Percentiles rank a stretch among this genome's conserved stretches.
phyloP scores from a whole-genome alignment of 495 filamentous ascomycete genomes.

The Talaromyces adpressus region DNA sequence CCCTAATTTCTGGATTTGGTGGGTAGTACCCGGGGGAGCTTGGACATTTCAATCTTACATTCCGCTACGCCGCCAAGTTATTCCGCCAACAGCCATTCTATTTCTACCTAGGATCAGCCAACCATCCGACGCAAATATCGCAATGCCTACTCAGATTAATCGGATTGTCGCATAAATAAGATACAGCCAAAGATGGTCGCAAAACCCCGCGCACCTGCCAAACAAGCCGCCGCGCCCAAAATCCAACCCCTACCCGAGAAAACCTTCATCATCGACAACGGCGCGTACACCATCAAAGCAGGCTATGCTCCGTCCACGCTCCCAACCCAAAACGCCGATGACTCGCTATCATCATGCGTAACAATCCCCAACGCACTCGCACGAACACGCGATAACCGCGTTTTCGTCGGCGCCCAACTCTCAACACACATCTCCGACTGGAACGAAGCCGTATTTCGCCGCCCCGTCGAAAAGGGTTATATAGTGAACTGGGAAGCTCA shows the following conservation, averaged over 20 bases:
- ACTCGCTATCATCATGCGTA: conserved; percentile 42
- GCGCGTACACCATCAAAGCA: conserved; percentile 88
- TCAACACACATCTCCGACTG: conserved; percentile 71
- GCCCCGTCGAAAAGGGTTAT: conserved; percentile 93
- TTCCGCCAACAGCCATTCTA: not conserved
- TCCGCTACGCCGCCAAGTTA: not conserved
- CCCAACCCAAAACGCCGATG: conserved; percentile 32
- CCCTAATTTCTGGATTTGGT: conserved; percentile 22
- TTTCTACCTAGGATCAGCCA: no score
- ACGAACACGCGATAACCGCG: conserved; percentile 68
- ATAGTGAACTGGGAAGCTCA: conserved; percentile 95
- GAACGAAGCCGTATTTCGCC: conserved; percentile 78
- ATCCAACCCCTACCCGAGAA: conserved; percentile 43
- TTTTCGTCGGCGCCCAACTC: conserved; percentile 76
- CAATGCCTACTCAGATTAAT: conserved; percentile 4
- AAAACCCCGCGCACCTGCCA: conserved; percentile 30
- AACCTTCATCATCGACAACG: conserved; percentile 91
- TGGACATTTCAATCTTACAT: not conserved
- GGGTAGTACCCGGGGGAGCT: no score
- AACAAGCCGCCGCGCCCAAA: conserved; percentile 17
- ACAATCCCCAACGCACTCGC: conserved; percentile 85
- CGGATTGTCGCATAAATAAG: conserved; percentile 1
- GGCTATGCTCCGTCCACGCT: conserved; percentile 56
- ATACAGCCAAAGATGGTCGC: conserved; percentile 21
- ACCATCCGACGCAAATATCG: not conserved